These are phyloP conservation scores for Aegilops bicornis DNA, from an alignment of 176 grass and related monocot species.

Conservation along the genomic window DNA sequence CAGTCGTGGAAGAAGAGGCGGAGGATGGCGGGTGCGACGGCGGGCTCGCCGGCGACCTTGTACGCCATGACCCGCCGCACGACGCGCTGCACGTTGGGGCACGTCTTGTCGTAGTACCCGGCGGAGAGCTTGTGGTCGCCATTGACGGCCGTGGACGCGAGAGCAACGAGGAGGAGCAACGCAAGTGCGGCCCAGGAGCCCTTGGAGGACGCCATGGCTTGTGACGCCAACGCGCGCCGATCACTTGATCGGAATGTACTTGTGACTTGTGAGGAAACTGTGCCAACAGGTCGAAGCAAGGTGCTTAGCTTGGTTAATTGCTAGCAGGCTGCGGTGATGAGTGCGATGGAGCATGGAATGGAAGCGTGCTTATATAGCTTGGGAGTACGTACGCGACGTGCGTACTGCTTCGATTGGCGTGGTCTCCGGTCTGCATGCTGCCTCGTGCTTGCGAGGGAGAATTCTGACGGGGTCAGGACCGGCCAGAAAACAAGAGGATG, in stretches of 20 bases:
- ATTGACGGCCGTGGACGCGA: neutral
- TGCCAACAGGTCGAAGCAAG: too few species aligned
- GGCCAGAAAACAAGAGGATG: neutral
- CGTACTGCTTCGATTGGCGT: too few species aligned
- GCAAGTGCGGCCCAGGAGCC: neutral
- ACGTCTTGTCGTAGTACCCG: conserved; percentile 49
- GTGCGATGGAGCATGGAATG: neutral
- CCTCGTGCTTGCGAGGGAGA: neutral
- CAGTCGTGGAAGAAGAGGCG: conserved; percentile 87
- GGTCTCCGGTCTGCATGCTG: neutral
- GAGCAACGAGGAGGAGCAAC: neutral
- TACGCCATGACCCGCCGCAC: conserved; percentile 39
- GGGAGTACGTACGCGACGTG: too few species aligned
- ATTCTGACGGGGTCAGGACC: conserved; percentile 1
- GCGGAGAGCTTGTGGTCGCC: conserved; percentile 9
- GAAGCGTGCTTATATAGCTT: neutral
- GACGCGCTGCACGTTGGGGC: conserved; percentile 34
- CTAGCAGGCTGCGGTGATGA: neutral
- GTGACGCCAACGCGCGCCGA: too few species aligned
- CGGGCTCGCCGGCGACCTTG: conserved; percentile 22
- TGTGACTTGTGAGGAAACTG: too few species aligned
- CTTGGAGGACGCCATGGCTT: neutral
- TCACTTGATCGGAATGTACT: too few species aligned
- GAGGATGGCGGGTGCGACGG: conserved; percentile 60
- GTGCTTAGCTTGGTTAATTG: neutral